Base-by-base conservation (phyloP, 1,139 yeast species). In the Yamadazyma songkhlaensis region DNA sequence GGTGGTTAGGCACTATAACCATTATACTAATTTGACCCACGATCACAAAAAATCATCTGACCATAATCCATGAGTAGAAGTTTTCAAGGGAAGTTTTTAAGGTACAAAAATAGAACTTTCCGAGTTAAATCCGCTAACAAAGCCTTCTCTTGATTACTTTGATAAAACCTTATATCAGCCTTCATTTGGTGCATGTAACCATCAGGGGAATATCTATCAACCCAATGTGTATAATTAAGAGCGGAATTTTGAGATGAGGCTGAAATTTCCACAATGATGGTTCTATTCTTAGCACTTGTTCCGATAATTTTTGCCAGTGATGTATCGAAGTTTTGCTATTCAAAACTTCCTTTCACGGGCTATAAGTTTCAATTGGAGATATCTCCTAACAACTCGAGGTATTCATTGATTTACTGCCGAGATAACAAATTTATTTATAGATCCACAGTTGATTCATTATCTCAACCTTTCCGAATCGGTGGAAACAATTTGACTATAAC, bases 301-400 rank as follows among this genome's bases (percentile, higher is more conserved):
- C 11, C 25, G 9, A 20, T 15, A 3, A 31, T 33, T 3, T 4
- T 21, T 7, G 22, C 36, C 5, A 37, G 36, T 9, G 51, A 47
- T 33, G 6, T 37, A 12, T 47, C 51, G 2, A 38, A 38, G 17
- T 44, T 41, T 30, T 48, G 51, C 25, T 43, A 25, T 34, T 25
- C 38, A 9, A 40, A 43, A 3, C 48, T 52, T 3, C 57, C 62
- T 2, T 64, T 62, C 38, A 59, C 67, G 1, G 71, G 71, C 0
- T 65, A 57, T 46, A 60, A 57, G 40, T 43, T 64, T 15, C 68
- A 63, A 38, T 45, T 54, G 31, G 67, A 59, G 38, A 43, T 59
- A 9, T 42, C 46, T 14, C 14, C 57, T 47, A 32, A 60, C 53
- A 4, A 37, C 5, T 27, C 17, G 6, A 9, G 6, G 9, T 48